Base-by-base conservation (phyloP, 148 eudicot species). In the Rhododendron ferrugineum region DNA sequence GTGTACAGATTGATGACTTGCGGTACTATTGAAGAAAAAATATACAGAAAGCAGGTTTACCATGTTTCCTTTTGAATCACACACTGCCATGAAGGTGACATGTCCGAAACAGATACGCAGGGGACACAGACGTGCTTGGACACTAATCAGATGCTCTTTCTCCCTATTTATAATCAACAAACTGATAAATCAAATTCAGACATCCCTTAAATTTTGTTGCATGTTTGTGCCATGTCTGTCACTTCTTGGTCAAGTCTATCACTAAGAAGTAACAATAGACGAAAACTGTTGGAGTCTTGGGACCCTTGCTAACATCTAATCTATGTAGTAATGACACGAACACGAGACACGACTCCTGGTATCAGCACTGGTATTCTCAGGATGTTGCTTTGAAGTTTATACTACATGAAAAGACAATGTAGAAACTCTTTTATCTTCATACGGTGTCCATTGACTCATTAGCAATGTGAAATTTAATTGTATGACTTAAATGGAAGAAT, bases 1-100 rank as follows among this genome's bases (percentile, higher is more conserved):
- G 99, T 97, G 14, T 97, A 97, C 86, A 90, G 99, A 87, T 90
- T 97, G 91, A 97, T 97, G 96, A 97, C 99, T 26, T 93, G 96
- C 83, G 93, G 95, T 66, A 97, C 99, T 58, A 95, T 97, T 46
- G 99, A 97, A 89, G 99, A 97, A 85, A 97, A 97, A 84, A 97
- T 97, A 81, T 97, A 97, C 42, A 90, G 96, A 86, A 97, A 92
- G 91, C 99, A 97, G 98, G 99, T 97, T 54, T 49, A 46, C 2
- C 49, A 81, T 30, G 56, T 74, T 26, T 79, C 36, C 6, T 13
- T 70, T 32, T 70, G 20, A 70, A 28, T 79, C 49, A 37, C 40
- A 13, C 74, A 68, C 36, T 11, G 74, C 74, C 74, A 68, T 11
- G 74, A 23, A 68, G 74, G 37, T 68, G 36, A 11, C 1, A 36